Evolutionary conservation across 176 grass and related monocot genomes (phyloP).

Genomic region (Oropetium thomaeum): DNA sequence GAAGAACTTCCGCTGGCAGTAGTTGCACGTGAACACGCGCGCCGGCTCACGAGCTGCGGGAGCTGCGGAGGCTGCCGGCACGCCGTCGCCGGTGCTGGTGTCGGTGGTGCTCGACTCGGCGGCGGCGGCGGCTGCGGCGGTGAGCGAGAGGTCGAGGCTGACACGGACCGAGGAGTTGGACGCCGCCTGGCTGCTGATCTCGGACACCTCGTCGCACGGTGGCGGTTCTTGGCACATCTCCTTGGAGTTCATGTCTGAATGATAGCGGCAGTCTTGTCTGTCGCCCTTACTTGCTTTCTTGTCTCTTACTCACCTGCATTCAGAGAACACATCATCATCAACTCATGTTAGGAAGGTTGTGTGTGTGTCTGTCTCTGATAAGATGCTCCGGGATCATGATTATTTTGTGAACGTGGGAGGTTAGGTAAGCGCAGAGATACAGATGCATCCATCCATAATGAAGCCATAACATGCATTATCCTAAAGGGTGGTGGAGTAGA

Average conservation of each 20-base stretch:
- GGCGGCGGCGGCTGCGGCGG: neutral
- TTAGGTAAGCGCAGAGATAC: conserved; percentile 20
- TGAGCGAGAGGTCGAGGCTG: conserved; percentile 48
- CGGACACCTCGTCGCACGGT: conserved; percentile 47
- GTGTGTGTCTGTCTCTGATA: neutral
- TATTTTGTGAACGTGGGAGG: conserved; percentile 23
- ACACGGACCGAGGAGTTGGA: conserved; percentile 35
- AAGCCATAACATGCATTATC: neutral
- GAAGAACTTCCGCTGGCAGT: conserved; percentile 85
- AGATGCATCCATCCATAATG: conserved; percentile 18
- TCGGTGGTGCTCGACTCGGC: conserved; percentile 55
- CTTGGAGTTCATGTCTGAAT: conserved; percentile 38
- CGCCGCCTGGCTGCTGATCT: conserved; percentile 57
- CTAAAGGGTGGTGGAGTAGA: neutral
- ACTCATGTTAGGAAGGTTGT: conserved; percentile 5
- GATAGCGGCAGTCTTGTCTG: conserved; percentile 3
- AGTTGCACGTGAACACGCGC: conserved; percentile 72
- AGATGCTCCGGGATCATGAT: conserved; percentile 17
- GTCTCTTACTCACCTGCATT: conserved; percentile 40
- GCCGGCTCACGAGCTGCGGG: conserved; percentile 33
- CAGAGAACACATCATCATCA: conserved; percentile 12
- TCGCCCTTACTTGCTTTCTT: neutral
- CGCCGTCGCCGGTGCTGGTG: conserved; percentile 20
- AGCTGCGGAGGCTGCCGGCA: neutral
- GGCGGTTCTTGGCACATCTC: conserved; percentile 34